Evolutionary conservation across 805 yeast species (phyloP), one percentile per base, ranked within the genome.

Genomic region (Wickerhamiella domercqiae): DNA sequence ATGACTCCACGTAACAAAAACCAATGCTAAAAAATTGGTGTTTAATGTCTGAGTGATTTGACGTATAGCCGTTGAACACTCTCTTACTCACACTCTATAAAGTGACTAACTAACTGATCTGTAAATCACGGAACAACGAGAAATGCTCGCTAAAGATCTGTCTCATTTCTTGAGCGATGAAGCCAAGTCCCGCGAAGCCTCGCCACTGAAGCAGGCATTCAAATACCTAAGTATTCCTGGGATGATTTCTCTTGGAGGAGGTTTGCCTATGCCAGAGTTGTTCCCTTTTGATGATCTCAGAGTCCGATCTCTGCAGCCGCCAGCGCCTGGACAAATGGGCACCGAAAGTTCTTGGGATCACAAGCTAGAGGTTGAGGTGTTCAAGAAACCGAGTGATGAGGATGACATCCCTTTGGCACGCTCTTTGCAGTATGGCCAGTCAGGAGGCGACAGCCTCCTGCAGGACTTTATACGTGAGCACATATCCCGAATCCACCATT

Each of bases 191-290:
- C 78, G 97, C 63, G 62, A 68, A 35, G 72, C 78, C 25, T 83
- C 95, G 9, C 77, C 82, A 11, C 68, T 87, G 60, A 87, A 90
- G 62, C 62, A 73, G 29, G 93, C 93, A 14, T 82, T 87, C 66
- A 74, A 73, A 54, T 78, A 79, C 63, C 78, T 64, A 52, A 63
- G 64, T 31, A 68, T 71, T 45, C 94, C 94, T 24, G 72, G 76
- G 37, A 66, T 90, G 53, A 75, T 83, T 39, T 86, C 84, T 55
- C 70, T 87, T 39, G 97, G 96, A 39, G 98, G 97, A 50, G 98
- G 98, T 5, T 70, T 87, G 49, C 98, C 98, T 11, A 63, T 82
- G 56, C 64, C 94, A 19, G 87, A 79, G 45, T 79, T 81, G 60
- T 87, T 87, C 70, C 97, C 98, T 32, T 82, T 87, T 70, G 82